phyloP scores from a whole-genome alignment of 1,284 basidiomycete genomes.

The Mycena citricolor region DNA sequence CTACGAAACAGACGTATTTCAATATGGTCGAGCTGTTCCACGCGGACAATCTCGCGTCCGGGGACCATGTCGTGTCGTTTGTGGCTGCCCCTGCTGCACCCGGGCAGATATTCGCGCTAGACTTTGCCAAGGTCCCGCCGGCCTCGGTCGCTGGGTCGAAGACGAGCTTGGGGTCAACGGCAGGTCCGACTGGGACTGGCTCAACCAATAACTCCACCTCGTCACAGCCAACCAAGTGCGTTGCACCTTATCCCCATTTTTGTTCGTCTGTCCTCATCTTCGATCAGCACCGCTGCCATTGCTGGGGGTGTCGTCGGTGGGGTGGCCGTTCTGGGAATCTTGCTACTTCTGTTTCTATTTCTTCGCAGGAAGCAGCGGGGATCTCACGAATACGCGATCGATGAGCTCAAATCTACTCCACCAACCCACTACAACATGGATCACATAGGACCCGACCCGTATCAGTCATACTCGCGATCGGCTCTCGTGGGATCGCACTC shows the following conservation, averaged over 20 bases:
- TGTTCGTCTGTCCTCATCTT: too few relatives aligned
- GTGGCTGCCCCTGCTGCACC: constrained; percentile 6
- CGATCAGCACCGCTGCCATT: constrained; percentile 6
- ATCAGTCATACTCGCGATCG: too few relatives aligned
- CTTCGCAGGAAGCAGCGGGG: constrained; percentile 9
- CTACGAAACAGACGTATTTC: constrained; percentile 14
- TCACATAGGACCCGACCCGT: neutral
- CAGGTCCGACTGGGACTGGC: too few relatives aligned
- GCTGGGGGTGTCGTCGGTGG: constrained; percentile 15
- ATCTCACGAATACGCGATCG: too few relatives aligned
- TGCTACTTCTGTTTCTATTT: constrained; percentile 6
- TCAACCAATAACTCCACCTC: too few relatives aligned
- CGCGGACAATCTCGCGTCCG: constrained; percentile 9
- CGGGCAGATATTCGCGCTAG: constrained; percentile 17
- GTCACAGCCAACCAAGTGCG: constrained; percentile 5
- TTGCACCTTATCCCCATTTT: too few relatives aligned
- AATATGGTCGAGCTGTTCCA: constrained; percentile 11
- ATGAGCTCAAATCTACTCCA: too few relatives aligned
- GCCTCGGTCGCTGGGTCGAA: neutral
- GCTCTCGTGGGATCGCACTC: neutral
- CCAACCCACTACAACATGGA: constrained; percentile 1
- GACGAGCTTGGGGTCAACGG: neutral
- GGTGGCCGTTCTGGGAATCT: constrained; percentile 4
- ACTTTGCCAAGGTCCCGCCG: constrained; percentile 10
- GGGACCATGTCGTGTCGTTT: constrained; percentile 12